Evolutionary conservation across 306 rosid genomes (phyloP).

Genomic region (Trichosanthes cucumerina): DNA sequence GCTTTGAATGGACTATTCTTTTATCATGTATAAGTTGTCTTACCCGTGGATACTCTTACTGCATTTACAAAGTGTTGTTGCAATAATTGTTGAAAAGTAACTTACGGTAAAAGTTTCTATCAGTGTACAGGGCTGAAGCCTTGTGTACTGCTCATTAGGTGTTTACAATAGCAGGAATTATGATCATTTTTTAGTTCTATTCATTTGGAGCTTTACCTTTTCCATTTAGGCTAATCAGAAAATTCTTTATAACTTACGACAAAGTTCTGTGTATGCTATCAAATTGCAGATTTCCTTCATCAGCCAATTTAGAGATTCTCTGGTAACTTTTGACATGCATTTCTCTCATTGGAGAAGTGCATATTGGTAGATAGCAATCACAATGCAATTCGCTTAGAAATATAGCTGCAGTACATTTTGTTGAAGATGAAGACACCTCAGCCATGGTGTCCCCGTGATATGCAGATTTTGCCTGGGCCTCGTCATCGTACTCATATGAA

Average conservation of each 20-base stretch:
- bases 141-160: background rate
- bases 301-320: background rate
- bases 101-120: background rate
- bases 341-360: background rate
- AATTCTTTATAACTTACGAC: background rate
- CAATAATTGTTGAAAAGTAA: background rate
- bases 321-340: background rate
- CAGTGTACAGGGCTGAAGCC: background rate
- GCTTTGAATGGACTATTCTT: background rate
- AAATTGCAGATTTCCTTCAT: conserved; percentile 6
- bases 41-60: background rate
- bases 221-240: background rate
- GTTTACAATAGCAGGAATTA: background rate
- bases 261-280: background rate
- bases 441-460: conserved; percentile 54
- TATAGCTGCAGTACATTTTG: conserved; percentile 17
- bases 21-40: background rate
- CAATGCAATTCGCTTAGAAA: conserved; percentile 15
- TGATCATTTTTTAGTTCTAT: background rate
- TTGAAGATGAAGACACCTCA: conserved; percentile 60
- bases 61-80: background rate
- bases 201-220: background rate
- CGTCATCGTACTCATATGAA: conserved; percentile 78
- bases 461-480: conserved; percentile 67
- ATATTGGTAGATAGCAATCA: background rate